Conservation (phyloP, 2,329 filamentous ascomycete species). For the Cryphonectria japonica region DNA sequence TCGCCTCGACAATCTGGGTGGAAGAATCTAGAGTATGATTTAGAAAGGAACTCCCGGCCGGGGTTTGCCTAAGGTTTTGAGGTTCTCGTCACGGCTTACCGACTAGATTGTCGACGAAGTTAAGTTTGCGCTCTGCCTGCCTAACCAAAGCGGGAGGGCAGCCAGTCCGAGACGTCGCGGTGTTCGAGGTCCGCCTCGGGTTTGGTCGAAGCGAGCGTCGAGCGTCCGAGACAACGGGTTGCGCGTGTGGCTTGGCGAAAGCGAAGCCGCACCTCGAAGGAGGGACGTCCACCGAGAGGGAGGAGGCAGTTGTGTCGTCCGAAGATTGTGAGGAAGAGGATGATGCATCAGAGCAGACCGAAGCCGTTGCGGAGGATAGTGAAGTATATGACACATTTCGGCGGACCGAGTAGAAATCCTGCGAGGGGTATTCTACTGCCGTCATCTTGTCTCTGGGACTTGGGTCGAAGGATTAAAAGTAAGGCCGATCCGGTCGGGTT, state of each 20-base stretch:
- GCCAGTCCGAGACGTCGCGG: slow-evolving; percentile 58
- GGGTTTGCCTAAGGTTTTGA: slow-evolving; percentile 29
- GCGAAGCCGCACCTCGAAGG: slow-evolving; percentile 14
- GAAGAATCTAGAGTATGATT: slow-evolving; percentile 75
- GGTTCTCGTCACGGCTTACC: slow-evolving; percentile 67
- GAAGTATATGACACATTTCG: slow-evolving; percentile 67
- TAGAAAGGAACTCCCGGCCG: slow-evolving; percentile 28
- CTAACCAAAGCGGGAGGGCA: slow-evolving; percentile 77
- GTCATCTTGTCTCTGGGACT: slow-evolving; percentile 56
- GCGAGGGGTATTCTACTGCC: slow-evolving; percentile 56
- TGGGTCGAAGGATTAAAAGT: slow-evolving; percentile 14
- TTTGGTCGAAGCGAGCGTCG: slow-evolving; percentile 62
- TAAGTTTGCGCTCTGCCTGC: slow-evolving; percentile 89
- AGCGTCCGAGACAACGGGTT: slow-evolving; percentile 21
- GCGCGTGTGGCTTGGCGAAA: slow-evolving; percentile 9
- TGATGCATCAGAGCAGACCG: slow-evolving; percentile 75
- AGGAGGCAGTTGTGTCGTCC: slow-evolving; percentile 67
- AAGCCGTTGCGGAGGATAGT: slow-evolving; percentile 75
- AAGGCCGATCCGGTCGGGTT: slow-evolving; percentile 28
- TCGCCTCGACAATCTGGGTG: slow-evolving; percentile 94
- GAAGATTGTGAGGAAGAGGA: slow-evolving; percentile 72
- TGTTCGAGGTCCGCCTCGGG: slow-evolving; percentile 60
- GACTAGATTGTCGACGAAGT: slow-evolving; percentile 95
- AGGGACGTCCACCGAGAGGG: slow-evolving; percentile 43
- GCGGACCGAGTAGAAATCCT: slow-evolving; percentile 53